Conservation (phyloP, 495 filamentous ascomycete genomes). For the Aspergillus cavernicola region DNA sequence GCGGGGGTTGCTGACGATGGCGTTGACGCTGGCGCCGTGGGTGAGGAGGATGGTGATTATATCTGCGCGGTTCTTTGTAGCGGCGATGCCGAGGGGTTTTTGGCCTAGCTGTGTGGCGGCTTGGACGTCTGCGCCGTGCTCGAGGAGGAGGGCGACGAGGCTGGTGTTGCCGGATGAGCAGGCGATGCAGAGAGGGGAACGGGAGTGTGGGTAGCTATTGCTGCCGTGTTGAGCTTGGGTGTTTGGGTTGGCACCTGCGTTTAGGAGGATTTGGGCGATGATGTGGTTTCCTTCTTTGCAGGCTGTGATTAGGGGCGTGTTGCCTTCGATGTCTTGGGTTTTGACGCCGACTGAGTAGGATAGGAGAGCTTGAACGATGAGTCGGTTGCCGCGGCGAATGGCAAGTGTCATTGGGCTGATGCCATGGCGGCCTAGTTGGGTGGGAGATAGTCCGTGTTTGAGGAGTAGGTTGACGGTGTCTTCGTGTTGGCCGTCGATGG, state of each 20-base stretch:
- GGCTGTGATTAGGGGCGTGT: background rate
- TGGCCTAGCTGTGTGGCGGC: background rate
- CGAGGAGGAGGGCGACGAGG: background rate
- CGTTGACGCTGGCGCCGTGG: background rate
- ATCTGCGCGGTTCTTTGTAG: background rate
- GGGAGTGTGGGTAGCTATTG: background rate
- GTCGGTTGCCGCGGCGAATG: background rate
- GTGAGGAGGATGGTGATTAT: background rate
- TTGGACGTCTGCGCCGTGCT: background rate
- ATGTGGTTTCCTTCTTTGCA: background rate
- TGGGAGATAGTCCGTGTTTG: background rate
- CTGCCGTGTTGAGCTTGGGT: background rate
- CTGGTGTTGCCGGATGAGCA: background rate
- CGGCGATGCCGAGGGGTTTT: background rate
- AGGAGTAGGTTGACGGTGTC: background rate
- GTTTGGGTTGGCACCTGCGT: background rate
- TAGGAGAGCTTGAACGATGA: background rate
- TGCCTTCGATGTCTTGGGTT: background rate
- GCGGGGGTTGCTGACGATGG: background rate
- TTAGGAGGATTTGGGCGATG: background rate
- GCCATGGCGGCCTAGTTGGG: background rate
- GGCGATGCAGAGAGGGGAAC: conserved; percentile 1
- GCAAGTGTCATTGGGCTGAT: background rate
- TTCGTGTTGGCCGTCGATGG: background rate
- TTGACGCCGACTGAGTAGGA: background rate